Conservation (phyloP, 345 rosid species). For the Isatis tinctoria region DNA sequence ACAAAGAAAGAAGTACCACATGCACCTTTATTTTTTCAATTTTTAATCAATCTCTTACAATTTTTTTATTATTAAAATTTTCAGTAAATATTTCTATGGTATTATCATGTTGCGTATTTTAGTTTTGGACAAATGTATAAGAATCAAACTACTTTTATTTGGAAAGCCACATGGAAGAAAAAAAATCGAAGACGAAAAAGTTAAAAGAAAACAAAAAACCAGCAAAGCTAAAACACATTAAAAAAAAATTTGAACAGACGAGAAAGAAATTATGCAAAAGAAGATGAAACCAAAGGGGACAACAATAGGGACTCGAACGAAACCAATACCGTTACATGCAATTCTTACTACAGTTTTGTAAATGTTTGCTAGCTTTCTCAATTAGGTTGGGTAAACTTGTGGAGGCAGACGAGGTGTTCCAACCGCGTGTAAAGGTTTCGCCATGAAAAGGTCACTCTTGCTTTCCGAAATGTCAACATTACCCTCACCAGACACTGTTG, state of each 20-base stretch:
- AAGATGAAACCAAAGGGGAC: no score
- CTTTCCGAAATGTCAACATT: constrained; percentile 26
- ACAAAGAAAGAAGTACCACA: background rate
- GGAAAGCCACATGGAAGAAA: background rate
- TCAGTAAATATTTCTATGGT: no score
- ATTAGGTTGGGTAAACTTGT: constrained; percentile 19
- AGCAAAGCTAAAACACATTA: no score
- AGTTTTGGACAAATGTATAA: background rate
- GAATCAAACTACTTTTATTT: background rate
- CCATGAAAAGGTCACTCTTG: constrained; percentile 7
- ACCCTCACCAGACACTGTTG: background rate
- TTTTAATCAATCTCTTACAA: background rate
- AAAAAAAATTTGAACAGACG: background rate
- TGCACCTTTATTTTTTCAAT: background rate
- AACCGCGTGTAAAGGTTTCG: constrained; percentile 29
- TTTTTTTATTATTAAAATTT: background rate
- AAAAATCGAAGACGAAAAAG: background rate
- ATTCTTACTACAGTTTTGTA: no score
- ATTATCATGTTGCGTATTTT: background rate
- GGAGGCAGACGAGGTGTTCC: constrained; percentile 39
- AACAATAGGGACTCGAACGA: no score
- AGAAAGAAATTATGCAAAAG: background rate
- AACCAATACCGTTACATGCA: no score
- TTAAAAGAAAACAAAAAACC: background rate
- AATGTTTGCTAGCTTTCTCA: no score